Conservation (phyloP, 2,329 filamentous ascomycete species). For the Trichoderma atroviride region DNA sequence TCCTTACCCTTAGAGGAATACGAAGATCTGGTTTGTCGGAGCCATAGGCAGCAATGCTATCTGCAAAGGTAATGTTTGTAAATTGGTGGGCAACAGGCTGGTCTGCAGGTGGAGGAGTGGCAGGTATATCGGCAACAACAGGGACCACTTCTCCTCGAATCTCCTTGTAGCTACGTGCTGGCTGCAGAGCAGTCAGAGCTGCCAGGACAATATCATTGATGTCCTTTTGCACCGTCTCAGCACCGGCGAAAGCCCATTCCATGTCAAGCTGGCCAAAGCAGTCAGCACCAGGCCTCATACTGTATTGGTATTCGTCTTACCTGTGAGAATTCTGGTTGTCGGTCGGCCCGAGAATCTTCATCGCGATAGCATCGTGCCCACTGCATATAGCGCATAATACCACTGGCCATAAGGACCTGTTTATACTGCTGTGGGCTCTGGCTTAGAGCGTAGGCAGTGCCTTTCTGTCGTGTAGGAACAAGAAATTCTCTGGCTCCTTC, state of each 20-base stretch:
- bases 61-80: conserved; percentile 42
- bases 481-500: conserved; percentile 95
- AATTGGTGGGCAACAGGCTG: conserved; percentile 38
- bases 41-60: conserved; percentile 75
- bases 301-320: conserved; percentile 42
- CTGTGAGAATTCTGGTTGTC: conserved; percentile 96
- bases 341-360: conserved; percentile 87
- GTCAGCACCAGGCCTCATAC: background rate
- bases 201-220: conserved; percentile 42
- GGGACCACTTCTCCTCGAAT: conserved; percentile 47
- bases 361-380: conserved; percentile 95
- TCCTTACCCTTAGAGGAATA: conserved; percentile 64
- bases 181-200: conserved; percentile 36
- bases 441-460: conserved; percentile 83
- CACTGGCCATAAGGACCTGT: conserved; percentile 93
- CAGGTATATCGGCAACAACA: conserved; percentile 35
- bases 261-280: conserved; percentile 69
- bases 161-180: conserved; percentile 63
- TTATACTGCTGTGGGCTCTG: conserved; percentile 99
- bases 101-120: conserved; percentile 21
- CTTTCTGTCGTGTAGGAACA: conserved; percentile 78
- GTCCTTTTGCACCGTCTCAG: conserved; percentile 39
- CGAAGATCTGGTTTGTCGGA: conserved; percentile 92
- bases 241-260: conserved; percentile 85
- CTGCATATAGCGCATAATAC: conserved; percentile 82